Evolutionary conservation across 2,329 filamentous ascomycete species (phyloP).

Genomic region (Emericellopsis cladophorae): DNA sequence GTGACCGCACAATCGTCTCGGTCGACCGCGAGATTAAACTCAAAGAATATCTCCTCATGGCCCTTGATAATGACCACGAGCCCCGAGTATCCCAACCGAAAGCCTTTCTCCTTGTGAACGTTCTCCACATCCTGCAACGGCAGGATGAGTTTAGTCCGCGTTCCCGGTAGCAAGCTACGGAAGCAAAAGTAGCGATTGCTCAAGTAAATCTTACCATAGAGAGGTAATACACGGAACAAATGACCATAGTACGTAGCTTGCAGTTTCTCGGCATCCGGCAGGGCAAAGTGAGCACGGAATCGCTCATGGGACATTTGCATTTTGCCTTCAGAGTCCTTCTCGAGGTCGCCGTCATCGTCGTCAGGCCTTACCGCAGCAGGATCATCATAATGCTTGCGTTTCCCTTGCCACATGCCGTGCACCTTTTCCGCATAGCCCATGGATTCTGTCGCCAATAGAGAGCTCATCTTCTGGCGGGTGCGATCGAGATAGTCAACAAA

Average conservation of each 20-base stretch:
- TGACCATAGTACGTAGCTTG: slow-evolving; percentile 88
- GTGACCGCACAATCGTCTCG: slow-evolving; percentile 85
- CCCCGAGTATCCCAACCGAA: slow-evolving; percentile 81
- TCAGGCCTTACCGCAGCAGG: slow-evolving; percentile 36
- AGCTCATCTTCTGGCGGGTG: slow-evolving; percentile 71
- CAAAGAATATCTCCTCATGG: slow-evolving; percentile 93
- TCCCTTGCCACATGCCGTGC: slow-evolving; percentile 92
- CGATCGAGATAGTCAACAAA: slow-evolving; percentile 74
- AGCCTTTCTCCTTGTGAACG: slow-evolving; percentile 88
- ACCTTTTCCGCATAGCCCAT: slow-evolving; percentile 97
- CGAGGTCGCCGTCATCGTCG: slow-evolving; percentile 32
- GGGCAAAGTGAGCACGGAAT: slow-evolving; percentile 80
- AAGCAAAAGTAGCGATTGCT: slow-evolving; percentile 84
- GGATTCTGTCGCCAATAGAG: slow-evolving; percentile 72
- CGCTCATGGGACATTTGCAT: slow-evolving; percentile 58
- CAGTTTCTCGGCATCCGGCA: slow-evolving; percentile 73
- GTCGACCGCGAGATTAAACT: slow-evolving; percentile 65
- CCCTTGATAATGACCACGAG: slow-evolving; percentile 87
- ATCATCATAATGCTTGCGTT: slow-evolving; percentile 75
- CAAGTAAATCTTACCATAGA: slow-evolving; percentile 95
- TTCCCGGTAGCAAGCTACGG: slow-evolving; percentile 78
- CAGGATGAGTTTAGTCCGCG: slow-evolving; percentile 82
- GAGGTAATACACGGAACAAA: slow-evolving; percentile 75
- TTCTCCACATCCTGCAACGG: slow-evolving; percentile 88
- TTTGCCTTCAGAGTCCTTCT: slow-evolving; percentile 50